Percentiles rank a stretch among this genome's conserved stretches.
Evolutionary conservation across 306 rosid species (phyloP).

Genomic region (Alnus rubra): DNA sequence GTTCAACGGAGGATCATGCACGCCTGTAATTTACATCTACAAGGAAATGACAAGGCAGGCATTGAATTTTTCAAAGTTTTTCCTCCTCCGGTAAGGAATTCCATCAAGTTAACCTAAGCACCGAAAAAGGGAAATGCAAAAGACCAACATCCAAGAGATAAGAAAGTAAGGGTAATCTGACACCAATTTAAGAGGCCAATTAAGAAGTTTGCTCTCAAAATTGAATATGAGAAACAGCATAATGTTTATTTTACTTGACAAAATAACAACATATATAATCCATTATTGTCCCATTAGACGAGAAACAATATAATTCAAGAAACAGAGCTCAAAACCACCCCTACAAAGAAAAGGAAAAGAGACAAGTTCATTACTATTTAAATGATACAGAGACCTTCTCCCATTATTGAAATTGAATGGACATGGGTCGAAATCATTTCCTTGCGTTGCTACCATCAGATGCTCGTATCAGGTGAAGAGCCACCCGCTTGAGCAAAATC

Average conservation of each 20-base stretch:
- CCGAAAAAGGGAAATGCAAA: background rate
- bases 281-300: background rate
- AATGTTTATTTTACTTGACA: background rate
- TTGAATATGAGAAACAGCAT: background rate
- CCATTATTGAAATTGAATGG: conserved; percentile 17
- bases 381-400: conserved; percentile 15
- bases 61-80: background rate
- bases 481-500: conserved; percentile 17
- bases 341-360: background rate
- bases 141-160: background rate
- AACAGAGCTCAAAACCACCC: conserved; percentile 7
- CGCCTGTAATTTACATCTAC: background rate
- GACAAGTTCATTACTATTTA: background rate
- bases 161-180: background rate
- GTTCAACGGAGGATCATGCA: background rate
- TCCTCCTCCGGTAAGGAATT: background rate
- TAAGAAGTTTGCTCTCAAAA: conserved; percentile 4
- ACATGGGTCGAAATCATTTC: conserved; percentile 10
- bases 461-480: conserved; percentile 23
- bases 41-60: background rate
- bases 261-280: conserved; percentile 7
- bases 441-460: conserved; percentile 27
- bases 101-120: background rate
- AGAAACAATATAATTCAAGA: conserved; percentile 1
- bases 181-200: background rate